Base-by-base conservation (phyloP, 768 basidiomycete genomes). In the Antrodiella citrinella region DNA sequence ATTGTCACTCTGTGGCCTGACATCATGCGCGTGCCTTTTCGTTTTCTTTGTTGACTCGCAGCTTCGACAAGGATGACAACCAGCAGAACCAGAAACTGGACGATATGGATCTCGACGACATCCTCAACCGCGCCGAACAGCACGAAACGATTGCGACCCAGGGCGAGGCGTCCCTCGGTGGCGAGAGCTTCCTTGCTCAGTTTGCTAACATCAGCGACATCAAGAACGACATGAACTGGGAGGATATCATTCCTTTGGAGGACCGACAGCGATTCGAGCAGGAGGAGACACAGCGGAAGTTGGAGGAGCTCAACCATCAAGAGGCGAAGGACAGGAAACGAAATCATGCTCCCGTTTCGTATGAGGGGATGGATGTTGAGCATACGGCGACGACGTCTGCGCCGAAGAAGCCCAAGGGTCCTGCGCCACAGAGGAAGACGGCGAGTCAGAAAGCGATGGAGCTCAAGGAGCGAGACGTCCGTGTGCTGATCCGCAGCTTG, bases 191-290 rank as follows among this genome's bases (percentile, higher is more conserved):
- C 80, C 77, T 99, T 48, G 84, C 93, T 21, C 86, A 90, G 56
- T 95, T 98, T 64, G 94, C 95, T 19, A 85, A 84, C 45, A 91
- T 98, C 57, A 96, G 92, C 67, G 96, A 99, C 65, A 84, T 99
- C 63, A 98, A 97, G 77, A 91, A 93, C 63, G 95, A 98, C 69
- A 92, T 95, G 82, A 91, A 68, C 61, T 99, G 96, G 96, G 96
- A 99, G 63, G 96, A 98, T 54, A 98, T 99, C 67, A 98, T 99
- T 59, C 96, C 96, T 15, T 65, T 87, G 7, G 92, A 94, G 20
- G 92, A 92, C 60, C 84, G 96, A 4, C 82, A 85, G 65, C 83
- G 80, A 63, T 80, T 85, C 41, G 91, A 91, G 53, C 76, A 78
- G 23, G 93, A 94, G 56, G 85, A 91, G 52, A 84, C 85, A 53